A percentile compares a stretch with the other conserved stretches of the same genome.
Evolutionary conservation across 2,329 filamentous ascomycete species (phyloP).

Genomic region (Simplicillium aogashimaense): DNA sequence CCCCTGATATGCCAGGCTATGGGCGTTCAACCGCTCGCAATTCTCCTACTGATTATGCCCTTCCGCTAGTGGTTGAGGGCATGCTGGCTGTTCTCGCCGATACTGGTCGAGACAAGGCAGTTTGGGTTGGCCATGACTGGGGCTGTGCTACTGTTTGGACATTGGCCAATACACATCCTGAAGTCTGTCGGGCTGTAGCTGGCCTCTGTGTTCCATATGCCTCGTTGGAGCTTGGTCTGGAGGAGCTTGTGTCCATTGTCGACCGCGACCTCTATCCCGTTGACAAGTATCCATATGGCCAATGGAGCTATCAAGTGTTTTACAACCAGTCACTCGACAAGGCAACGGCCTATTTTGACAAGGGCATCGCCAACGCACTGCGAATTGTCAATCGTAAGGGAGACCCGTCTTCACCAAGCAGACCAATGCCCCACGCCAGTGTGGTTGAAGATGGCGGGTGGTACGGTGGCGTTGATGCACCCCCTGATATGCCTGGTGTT

Average conservation of each 20-base stretch:
- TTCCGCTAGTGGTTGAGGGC: slow-evolving; percentile 15
- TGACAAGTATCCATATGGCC: slow-evolving; percentile 24
- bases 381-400: slow-evolving; percentile 6
- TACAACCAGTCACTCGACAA: slow-evolving; percentile 16
- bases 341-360: slow-evolving; percentile 8
- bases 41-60: slow-evolving; percentile 14
- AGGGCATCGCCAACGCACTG: slow-evolving; percentile 8
- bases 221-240: slow-evolving; percentile 27
- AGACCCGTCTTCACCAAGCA: slow-evolving; percentile 1
- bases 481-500: slow-evolving; percentile 3
- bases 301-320: slow-evolving; percentile 20
- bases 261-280: slow-evolving; percentile 34
- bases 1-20: slow-evolving; percentile 21
- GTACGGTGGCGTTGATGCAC: slow-evolving; percentile 5
- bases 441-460: slow-evolving; percentile 9
- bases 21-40: slow-evolving; percentile 16
- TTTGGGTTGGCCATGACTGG: slow-evolving; percentile 38
- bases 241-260: slow-evolving; percentile 20
- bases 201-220: slow-evolving; percentile 28
- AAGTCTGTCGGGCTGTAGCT: slow-evolving; percentile 13
- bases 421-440: slow-evolving; percentile 1
- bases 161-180: slow-evolving; percentile 17
- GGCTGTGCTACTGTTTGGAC: slow-evolving; percentile 16
- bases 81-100: slow-evolving; percentile 18
- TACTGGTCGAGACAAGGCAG: slow-evolving; percentile 21